Evolutionary conservation across 805 yeast species (phyloP).

Genomic region (Metschnikowia kunwiensis): DNA sequence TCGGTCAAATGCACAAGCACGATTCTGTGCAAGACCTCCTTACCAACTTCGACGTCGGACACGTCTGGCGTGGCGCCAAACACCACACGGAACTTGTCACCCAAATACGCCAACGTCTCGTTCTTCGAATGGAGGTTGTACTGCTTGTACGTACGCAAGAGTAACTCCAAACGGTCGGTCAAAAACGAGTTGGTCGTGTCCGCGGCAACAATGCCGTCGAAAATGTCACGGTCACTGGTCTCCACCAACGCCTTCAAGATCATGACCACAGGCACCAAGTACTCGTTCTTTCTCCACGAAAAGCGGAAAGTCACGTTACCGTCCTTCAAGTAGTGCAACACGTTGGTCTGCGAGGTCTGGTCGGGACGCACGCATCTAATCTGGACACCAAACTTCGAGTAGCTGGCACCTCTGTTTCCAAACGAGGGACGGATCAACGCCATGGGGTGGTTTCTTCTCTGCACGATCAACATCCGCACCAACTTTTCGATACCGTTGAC

Average conservation of each 20-base stretch:
- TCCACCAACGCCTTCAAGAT: slow-evolving; percentile 85
- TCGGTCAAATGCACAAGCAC: slow-evolving; percentile 83
- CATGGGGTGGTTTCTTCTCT: slow-evolving; percentile 97
- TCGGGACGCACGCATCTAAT: slow-evolving; percentile 93
- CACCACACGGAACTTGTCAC: slow-evolving; percentile 93
- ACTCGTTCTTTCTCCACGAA: slow-evolving; percentile 96
- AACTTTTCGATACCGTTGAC: slow-evolving; percentile 96
- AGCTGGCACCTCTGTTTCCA: slow-evolving; percentile 88
- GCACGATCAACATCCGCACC: slow-evolving; percentile 95
- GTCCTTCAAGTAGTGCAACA: slow-evolving; percentile 90
- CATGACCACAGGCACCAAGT: slow-evolving; percentile 89
- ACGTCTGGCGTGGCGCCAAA: slow-evolving; percentile 85
- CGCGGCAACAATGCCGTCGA: slow-evolving; percentile 92
- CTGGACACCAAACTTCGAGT: slow-evolving; percentile 88
- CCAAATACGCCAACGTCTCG: slow-evolving; percentile 90
- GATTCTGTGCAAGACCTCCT: slow-evolving; percentile 74
- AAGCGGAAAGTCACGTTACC: slow-evolving; percentile 96
- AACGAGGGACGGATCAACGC: slow-evolving; percentile 94
- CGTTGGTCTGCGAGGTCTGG: slow-evolving; percentile 96
- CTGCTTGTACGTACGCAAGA: slow-evolving; percentile 82
- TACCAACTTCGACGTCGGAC: slow-evolving; percentile 88
- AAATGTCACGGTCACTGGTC: slow-evolving; percentile 90
- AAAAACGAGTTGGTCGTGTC: slow-evolving; percentile 86
- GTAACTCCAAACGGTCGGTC: slow-evolving; percentile 94
- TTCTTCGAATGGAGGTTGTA: slow-evolving; percentile 75